These are phyloP conservation scores for Gracilaria caudata DNA, from an alignment of 23 red algal species.

Conservation along the genomic window DNA sequence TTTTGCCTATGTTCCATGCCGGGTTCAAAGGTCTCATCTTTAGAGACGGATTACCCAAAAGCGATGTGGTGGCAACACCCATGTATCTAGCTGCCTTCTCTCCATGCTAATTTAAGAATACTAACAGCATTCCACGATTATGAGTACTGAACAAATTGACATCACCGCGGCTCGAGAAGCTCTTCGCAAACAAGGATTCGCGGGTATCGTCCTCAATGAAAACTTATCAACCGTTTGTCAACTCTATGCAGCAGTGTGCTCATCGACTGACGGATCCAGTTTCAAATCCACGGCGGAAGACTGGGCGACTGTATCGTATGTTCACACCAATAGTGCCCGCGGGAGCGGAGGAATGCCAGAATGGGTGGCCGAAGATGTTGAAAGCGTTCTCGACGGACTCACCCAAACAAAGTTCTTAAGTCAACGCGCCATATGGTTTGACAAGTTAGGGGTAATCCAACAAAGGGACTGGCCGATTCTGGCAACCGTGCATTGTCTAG, in stretches of 20 bases:
- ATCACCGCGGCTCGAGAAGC: conserved; percentile 11
- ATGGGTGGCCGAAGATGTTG: conserved; percentile 59
- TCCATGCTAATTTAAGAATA: neutral
- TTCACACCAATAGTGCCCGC: conserved; percentile 44
- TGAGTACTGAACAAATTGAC: conserved; percentile 1
- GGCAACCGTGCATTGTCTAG: conserved; percentile 44
- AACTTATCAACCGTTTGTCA: neutral
- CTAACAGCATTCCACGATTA: neutral
- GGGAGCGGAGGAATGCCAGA: conserved; percentile 52
- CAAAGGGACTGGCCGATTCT: conserved; percentile 46
- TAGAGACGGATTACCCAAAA: conserved; percentile 2
- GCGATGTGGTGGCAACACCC: neutral
- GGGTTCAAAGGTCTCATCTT: neutral
- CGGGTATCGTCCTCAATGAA: conserved; percentile 14
- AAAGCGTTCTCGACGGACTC: conserved; percentile 52
- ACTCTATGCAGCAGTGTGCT: conserved; percentile 9
- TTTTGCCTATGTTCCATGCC: neutral
- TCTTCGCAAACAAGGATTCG: conserved; percentile 9
- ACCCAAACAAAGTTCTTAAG: conserved; percentile 10
- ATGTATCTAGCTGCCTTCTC: neutral
- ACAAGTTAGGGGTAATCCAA: conserved; percentile 29
- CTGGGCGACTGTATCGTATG: conserved; percentile 59
- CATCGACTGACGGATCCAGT: conserved; percentile 7
- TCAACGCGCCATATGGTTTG: conserved; percentile 54
- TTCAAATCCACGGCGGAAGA: conserved; percentile 37